Base-by-base conservation (phyloP, 208 protist genomes). In the Trypanosoma mega region DNA sequence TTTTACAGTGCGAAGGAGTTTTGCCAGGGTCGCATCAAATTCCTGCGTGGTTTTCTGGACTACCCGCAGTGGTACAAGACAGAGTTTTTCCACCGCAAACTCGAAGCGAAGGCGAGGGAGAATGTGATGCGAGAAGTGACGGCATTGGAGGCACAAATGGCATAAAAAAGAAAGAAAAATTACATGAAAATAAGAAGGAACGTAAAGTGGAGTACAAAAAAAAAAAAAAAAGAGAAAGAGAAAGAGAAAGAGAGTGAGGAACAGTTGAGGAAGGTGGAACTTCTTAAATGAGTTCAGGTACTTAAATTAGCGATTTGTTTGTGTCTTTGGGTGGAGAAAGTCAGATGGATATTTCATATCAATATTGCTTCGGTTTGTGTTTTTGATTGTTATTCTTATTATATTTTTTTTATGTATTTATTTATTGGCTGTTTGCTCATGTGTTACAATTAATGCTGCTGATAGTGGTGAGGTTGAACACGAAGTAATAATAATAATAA, bases 21-120 rank as follows among this genome's bases (percentile, higher is more conserved):
- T 67, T 31, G 58, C 31, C 63, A 63, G 30, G 87, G 80, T 18
- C 87, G 87, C 11, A 16, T 24, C 3, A 58, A 36, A 12, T 85
- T 93, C 53, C 60, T 93, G 21, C 37, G 18, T 3, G 37, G 30
- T 20, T 79, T 90, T 51, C 36, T 85, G 58, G n/a, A 49, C 3
- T 60, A 80, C 29, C 39, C 61, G 26, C 80, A 82, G 63, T 83
- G 71, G 82, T 93, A 73, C 58, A 90, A 89, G 62, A 90, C 83
- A 20, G 63, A 69, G 20, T 93, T 71, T 71, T 93, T 93, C 31
- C 85, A 67, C 44, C 52, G 74, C n/a, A 51, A 11, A 7, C 61
- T 80, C 23, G 87, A 93, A 68, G 58, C 68, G 48, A 53, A 49
- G 6, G 87, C 82, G 18, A 60, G 80, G 23, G 52, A 46, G 18